These are phyloP conservation scores for Tuber aestivum DNA, from an alignment of 495 filamentous ascomycete genomes.

Conservation along the genomic window DNA sequence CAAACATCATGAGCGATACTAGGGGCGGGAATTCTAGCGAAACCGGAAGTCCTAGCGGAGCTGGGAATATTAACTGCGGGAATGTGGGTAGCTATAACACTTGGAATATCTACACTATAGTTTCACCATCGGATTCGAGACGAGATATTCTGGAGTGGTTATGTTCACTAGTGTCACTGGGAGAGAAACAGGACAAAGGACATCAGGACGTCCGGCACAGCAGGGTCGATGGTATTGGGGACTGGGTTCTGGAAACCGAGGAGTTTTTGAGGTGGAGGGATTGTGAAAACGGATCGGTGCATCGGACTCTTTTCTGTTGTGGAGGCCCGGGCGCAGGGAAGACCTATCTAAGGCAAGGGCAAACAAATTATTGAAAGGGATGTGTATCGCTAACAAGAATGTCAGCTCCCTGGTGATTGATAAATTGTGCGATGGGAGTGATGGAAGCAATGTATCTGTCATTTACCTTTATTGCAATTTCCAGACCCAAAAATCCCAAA, in stretches of 20 bases:
- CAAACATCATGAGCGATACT: no score
- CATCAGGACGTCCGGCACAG: background rate
- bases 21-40: no score
- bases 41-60: no score
- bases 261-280: background rate
- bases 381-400: background rate
- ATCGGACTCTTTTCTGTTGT: background rate
- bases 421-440: background rate
- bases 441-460: background rate
- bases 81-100: background rate
- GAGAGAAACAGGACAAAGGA: background rate
- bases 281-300: background rate
- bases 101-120: background rate
- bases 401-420: background rate
- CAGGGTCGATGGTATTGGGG: background rate
- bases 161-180: background rate
- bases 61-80: background rate
- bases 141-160: background rate
- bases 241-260: background rate
- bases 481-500: background rate
- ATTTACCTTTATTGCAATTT: background rate
- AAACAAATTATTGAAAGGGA: background rate
- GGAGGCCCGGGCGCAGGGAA: background rate
- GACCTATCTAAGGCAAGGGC: background rate
- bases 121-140: background rate